phyloP scores from a whole-genome alignment of 192 early-diverging fungal genomes.

The Chytriomyces confervae region DNA sequence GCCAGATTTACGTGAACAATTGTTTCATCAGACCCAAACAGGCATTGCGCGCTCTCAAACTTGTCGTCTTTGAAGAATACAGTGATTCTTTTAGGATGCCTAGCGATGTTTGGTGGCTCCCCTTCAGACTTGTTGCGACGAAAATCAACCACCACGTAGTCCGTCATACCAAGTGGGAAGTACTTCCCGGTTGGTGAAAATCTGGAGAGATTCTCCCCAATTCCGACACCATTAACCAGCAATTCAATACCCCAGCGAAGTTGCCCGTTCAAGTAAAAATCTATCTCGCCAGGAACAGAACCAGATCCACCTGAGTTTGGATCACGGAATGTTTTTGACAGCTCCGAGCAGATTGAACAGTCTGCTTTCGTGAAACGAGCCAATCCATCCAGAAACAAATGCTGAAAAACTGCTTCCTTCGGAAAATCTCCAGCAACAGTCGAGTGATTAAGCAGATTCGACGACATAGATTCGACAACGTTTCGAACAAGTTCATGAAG shows the following conservation, averaged over 20 bases:
- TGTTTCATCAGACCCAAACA: slow-evolving; percentile 2
- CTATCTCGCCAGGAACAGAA: slow-evolving; percentile 31
- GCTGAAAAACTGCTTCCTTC: slow-evolving; percentile 28
- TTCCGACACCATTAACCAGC: slow-evolving; percentile 32
- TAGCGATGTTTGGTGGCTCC: slow-evolving; percentile 15
- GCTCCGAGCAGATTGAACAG: slow-evolving; percentile 31
- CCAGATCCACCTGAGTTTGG: slow-evolving; percentile 14
- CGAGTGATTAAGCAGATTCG: slow-evolving; percentile 6
- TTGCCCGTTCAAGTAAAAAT: slow-evolving; percentile 36
- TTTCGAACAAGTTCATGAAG: slow-evolving; percentile 33
- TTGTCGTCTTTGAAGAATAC: neutral
- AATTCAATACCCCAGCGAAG: slow-evolving; percentile 36
- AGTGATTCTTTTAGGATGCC: neutral
- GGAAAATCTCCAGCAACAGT: slow-evolving; percentile 21
- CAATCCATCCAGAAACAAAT: slow-evolving; percentile 27
- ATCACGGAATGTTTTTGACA: slow-evolving; percentile 28
- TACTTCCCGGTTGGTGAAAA: slow-evolving; percentile 29
- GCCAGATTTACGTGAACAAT: too few relatives aligned
- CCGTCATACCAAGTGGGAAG: slow-evolving; percentile 27
- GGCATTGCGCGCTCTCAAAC: slow-evolving; percentile 2
- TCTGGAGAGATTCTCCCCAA: slow-evolving; percentile 28
- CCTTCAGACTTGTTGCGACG: slow-evolving; percentile 15
- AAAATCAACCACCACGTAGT: slow-evolving; percentile 23
- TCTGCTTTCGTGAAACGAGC: slow-evolving; percentile 21
- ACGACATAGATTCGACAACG: slow-evolving; percentile 24